These are phyloP conservation scores for Fusarium sp. DNA, from an alignment of 2,329 filamentous ascomycete species.

Conservation along the genomic window DNA sequence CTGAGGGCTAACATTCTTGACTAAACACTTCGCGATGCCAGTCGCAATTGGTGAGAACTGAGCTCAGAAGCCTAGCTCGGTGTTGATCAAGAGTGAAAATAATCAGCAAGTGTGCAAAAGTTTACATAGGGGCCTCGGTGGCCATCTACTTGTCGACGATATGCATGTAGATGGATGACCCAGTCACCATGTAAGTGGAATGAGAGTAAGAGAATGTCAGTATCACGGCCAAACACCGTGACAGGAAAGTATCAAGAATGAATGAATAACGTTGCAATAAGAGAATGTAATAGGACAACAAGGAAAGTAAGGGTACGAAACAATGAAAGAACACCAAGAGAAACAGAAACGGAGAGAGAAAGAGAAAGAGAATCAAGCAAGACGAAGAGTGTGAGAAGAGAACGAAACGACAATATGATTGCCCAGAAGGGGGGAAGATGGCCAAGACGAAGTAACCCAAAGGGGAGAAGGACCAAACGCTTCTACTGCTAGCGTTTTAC, in stretches of 20 bases:
- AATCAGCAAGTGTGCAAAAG: slow-evolving; percentile 27
- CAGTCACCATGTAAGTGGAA: slow-evolving; percentile 36
- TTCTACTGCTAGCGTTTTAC: slow-evolving; percentile 39
- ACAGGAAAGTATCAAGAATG: slow-evolving; percentile 26
- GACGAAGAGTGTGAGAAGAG: slow-evolving; percentile 33
- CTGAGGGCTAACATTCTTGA: slow-evolving; percentile 54
- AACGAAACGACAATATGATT: slow-evolving; percentile 37
- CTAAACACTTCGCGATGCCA: slow-evolving; percentile 52
- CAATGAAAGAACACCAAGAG: slow-evolving; percentile 34
- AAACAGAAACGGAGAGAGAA: slow-evolving; percentile 33
- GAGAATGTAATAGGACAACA: slow-evolving; percentile 15
- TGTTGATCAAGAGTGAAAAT: slow-evolving; percentile 17
- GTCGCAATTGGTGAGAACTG: slow-evolving; percentile 37
- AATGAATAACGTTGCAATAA: slow-evolving; percentile 20
- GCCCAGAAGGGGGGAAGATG: slow-evolving; percentile 7
- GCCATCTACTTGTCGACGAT: slow-evolving; percentile 42
- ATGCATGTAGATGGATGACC: slow-evolving; percentile 44
- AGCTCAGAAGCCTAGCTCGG: slow-evolving; percentile 23
- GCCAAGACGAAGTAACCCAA: slow-evolving; percentile 6
- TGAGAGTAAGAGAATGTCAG: slow-evolving; percentile 23
- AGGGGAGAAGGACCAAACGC: slow-evolving; percentile 33
- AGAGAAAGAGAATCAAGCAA: slow-evolving; percentile 29
- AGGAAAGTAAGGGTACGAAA: slow-evolving; percentile 16
- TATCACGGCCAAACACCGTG: slow-evolving; percentile 16
- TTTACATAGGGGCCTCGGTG: slow-evolving; percentile 39